Evolutionary conservation across 2,329 filamentous ascomycete genomes (phyloP).

Genomic region (Aspergillus costaricaensis): DNA sequence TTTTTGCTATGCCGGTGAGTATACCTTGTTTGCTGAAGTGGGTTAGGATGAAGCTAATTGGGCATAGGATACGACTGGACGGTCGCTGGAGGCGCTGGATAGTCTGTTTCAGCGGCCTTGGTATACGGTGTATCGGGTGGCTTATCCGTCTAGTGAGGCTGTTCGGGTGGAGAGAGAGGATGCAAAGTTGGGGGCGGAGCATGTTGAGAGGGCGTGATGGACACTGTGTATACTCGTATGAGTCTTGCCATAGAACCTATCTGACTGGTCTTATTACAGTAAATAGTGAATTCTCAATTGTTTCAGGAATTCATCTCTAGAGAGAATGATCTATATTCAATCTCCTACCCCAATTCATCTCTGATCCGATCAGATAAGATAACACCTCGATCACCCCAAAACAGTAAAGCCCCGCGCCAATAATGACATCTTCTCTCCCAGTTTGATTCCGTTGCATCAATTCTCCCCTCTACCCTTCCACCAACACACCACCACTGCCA

Average conservation of each 20-base stretch:
- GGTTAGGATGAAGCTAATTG: no score
- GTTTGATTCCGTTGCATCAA: not conserved
- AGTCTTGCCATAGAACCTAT: no score
- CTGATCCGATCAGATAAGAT: slow-evolving; percentile 15
- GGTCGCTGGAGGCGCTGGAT: slow-evolving; percentile 1
- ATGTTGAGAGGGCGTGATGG: no score
- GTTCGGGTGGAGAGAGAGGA: no score
- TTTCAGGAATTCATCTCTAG: no score
- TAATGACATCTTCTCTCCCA: slow-evolving; percentile 18
- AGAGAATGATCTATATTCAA: not conserved
- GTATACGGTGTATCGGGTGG: not conserved
- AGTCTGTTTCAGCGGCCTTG: not conserved
- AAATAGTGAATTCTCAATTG: no score
- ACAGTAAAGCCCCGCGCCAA: slow-evolving; percentile 9
- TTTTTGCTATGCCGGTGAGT: not conserved
- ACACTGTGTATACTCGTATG: no score
- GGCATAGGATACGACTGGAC: slow-evolving; percentile 8
- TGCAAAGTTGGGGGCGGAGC: no score
- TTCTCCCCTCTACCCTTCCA: not conserved
- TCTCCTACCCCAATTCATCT: not conserved
- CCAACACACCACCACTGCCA: not conserved
- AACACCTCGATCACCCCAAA: not conserved
- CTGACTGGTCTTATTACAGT: no score
- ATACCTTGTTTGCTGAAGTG: not conserved
- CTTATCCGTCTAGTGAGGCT: not conserved